Conservation (phyloP, 2,329 filamentous ascomycete species). For the Penicillium janthinellum region DNA sequence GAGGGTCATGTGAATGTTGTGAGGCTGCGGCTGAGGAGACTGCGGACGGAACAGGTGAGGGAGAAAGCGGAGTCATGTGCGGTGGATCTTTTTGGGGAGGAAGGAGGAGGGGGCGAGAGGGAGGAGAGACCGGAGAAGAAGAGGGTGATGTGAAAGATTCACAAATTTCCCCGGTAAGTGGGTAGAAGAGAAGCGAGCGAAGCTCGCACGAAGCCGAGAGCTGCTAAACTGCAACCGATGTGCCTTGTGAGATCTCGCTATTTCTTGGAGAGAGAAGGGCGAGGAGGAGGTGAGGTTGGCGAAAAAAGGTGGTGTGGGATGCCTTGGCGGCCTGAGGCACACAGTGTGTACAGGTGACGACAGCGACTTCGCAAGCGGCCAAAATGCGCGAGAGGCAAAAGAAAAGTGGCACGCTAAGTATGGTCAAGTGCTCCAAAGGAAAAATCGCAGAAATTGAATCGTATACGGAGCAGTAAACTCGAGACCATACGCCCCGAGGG, state of each 20-base stretch:
- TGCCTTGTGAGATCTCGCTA: conserved; percentile 1
- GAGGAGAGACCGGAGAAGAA: conserved; percentile 17
- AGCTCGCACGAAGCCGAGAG: conserved; percentile 19
- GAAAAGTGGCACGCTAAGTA: conserved; percentile 3
- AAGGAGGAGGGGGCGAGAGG: conserved; percentile 6
- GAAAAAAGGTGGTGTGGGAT: conserved; percentile 17
- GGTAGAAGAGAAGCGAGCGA: conserved; percentile 16
- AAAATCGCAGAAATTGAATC: not conserved
- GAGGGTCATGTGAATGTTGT: conserved; percentile 41
- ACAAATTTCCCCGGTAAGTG: conserved; percentile 25
- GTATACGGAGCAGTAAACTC: conserved; percentile 5
- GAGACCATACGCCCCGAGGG: conserved; percentile 2
- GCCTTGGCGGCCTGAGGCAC: conserved; percentile 23
- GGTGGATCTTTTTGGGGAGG: conserved; percentile 27
- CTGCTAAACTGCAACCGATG: conserved; percentile 9
- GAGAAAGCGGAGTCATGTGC: conserved; percentile 46
- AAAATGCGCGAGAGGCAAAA: not conserved
- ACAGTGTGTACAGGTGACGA: conserved; percentile 17
- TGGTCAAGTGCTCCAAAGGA: conserved; percentile 3
- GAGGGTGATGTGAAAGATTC: not conserved
- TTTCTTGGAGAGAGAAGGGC: conserved; percentile 5
- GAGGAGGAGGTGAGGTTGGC: conserved; percentile 14
- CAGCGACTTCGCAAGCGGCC: conserved; percentile 9
- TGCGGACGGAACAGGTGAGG: conserved; percentile 48
- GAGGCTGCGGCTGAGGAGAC: conserved; percentile 46